Base-by-base conservation (phyloP, 192 early-diverging fungal species). In the Allomyces javanicus region DNA sequence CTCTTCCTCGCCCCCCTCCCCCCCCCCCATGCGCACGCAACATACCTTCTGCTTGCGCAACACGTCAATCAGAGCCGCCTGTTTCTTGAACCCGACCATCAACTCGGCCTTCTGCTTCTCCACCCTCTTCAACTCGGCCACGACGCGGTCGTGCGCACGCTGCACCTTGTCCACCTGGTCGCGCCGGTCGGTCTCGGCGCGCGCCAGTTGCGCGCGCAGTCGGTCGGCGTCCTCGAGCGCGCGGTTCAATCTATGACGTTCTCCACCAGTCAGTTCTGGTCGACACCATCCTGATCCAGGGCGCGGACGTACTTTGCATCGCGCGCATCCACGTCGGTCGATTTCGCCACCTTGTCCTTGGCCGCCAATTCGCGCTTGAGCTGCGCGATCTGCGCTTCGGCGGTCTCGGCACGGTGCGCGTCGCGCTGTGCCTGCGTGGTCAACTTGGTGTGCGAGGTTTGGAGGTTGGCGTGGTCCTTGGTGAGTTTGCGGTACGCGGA, bases 41-140 rank as follows among this genome's bases (percentile, higher is more conserved):
- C 66, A 1, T 25, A 80, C 78, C 72, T 83, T 83, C 67, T 82
- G 81, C 61, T 75, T 69, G 62, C 80, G 79, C 5, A 83, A 45
- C 19, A 83, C 75, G 40, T 81, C 76, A 44, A 80, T 71, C 66
- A 83, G 64, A 63, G 73, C 65, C 43, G 67, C 67, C 64, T 83
- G 81, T 62, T 83, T 83, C 66, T 77, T 80, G 68, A 83, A 80
- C 19, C 72, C 77, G 17, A 62, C 24, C 4, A 83, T 62, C 9
- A 83, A 66, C 45, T 83, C 81, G 4, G 63, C 24, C 61, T 78
- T 82, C 68, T 83, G 79, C 67, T 77, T 76, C 27, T 69, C 65
- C n/a, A 78, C 63, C 50, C 73, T 65, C 63, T 82, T 77, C 33
- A 71, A 65, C 45, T 83, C 81, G 9, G 62, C 65, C 55, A 79